Percentiles rank a stretch among this genome's conserved stretches.
Conservation (phyloP, 2,329 filamentous ascomycete species). For the Scedosporium boydii region DNA sequence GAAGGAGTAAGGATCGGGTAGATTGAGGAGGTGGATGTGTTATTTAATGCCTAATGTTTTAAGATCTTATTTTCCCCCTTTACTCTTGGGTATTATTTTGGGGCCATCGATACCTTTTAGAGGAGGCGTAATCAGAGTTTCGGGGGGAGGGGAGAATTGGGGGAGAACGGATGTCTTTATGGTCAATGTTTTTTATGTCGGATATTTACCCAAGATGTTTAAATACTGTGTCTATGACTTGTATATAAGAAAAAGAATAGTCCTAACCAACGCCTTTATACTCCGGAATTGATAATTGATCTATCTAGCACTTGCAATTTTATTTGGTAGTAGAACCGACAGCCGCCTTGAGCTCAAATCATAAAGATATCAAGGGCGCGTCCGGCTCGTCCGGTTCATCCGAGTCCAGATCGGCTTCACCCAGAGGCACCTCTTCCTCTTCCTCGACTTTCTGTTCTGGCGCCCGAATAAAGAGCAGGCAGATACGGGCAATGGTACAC, state of each 20-base stretch:
- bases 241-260: not conserved
- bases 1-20: slow-evolving; percentile 9
- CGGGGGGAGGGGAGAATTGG: not conserved
- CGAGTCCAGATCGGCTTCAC: not conserved
- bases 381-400: slow-evolving; percentile 4
- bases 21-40: slow-evolving; percentile 5
- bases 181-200: not conserved
- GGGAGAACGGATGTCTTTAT: not conserved
- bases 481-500: slow-evolving; percentile 17
- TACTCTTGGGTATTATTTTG: not conserved
- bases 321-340: not conserved
- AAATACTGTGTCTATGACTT: not conserved
- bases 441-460: slow-evolving; percentile 15
- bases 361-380: not conserved
- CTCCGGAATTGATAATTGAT: too few relatives aligned
- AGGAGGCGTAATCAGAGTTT: not conserved
- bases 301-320: not conserved
- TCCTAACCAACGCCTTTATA: too few relatives aligned
- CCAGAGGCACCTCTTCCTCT: slow-evolving; percentile 11
- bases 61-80: not conserved
- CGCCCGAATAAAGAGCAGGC: slow-evolving; percentile 20
- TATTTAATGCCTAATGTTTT: slow-evolving; percentile 6
- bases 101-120: not conserved
- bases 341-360: not conserved
- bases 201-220: not conserved